These are phyloP conservation scores for Clonostachys solani DNA, from an alignment of 2,329 filamentous ascomycete species.

Conservation along the genomic window DNA sequence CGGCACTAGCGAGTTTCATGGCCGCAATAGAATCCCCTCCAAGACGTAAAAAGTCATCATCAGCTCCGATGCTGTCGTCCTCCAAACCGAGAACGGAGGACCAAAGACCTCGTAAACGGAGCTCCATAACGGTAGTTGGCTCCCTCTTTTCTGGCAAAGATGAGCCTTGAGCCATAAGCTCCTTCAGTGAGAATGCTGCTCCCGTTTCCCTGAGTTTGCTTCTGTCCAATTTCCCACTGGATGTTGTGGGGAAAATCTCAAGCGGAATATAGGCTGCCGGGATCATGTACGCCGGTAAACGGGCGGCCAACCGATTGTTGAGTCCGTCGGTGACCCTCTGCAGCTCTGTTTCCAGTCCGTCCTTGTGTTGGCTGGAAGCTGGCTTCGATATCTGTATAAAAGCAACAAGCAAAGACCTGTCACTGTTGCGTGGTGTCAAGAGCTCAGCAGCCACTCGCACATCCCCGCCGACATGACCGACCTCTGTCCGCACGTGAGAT, in stretches of 20 bases:
- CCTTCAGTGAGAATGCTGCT: no score
- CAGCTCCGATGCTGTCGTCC: constrained; percentile 18
- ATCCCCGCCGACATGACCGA: background rate
- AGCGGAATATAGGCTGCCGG: background rate
- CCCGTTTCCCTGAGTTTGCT: background rate
- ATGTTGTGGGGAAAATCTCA: background rate
- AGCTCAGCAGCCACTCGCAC: background rate
- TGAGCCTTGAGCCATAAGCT: no score
- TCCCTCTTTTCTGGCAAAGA: no score
- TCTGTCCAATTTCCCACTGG: background rate
- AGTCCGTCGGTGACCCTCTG: background rate
- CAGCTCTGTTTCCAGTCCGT: background rate
- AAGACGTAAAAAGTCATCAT: constrained; percentile 38
- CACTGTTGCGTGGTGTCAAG: background rate
- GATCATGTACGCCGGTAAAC: background rate
- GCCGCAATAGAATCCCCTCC: constrained; percentile 27
- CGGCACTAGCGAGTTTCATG: constrained; percentile 2
- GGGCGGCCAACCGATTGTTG: background rate
- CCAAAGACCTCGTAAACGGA: constrained; percentile 1
- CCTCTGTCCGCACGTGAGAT: constrained; percentile 26
- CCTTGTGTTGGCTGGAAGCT: background rate
- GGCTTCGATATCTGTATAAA: background rate
- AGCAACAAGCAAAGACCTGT: background rate
- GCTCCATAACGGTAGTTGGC: no score
- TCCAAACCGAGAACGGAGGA: constrained; percentile 1